These are phyloP conservation scores for Cryptosporidium meleagridis DNA, from an alignment of 169 alveolate species.

Conservation along the genomic window DNA sequence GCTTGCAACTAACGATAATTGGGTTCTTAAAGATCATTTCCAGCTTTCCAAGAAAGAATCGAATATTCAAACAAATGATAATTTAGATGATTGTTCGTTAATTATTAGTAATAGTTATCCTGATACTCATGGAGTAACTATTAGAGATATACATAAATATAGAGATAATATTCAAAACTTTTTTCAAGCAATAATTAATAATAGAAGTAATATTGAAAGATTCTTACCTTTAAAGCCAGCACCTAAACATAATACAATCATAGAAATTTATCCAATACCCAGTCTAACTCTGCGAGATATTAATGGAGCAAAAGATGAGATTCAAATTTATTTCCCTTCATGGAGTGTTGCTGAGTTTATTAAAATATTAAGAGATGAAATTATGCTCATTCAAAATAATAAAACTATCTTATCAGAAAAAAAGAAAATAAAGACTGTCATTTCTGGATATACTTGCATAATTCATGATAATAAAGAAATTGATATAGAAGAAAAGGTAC, in stretches of 20 bases:
- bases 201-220: neutral
- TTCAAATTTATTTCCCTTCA: slow-evolving; percentile 51
- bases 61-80: neutral
- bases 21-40: neutral
- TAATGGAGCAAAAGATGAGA: neutral
- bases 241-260: neutral
- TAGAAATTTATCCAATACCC: slow-evolving; percentile 8
- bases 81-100: neutral
- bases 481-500: neutral
- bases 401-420: neutral
- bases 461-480: slow-evolving; percentile 32
- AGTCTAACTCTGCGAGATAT: neutral
- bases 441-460: slow-evolving; percentile 47
- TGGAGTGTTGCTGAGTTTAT: slow-evolving; percentile 24
- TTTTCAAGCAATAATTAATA: neutral
- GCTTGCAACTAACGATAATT: slow-evolving; percentile 10
- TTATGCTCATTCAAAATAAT: neutral
- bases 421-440: neutral
- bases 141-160: slow-evolving; percentile 37
- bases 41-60: neutral
- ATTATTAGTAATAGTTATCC: neutral
- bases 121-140: slow-evolving; percentile 19
- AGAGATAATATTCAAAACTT: slow-evolving; percentile 35
- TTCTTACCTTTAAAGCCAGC: neutral
- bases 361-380: neutral